A percentile compares a stretch with the other conserved stretches of the same genome.
phyloP scores from a whole-genome alignment of 306 rosid genomes.

The Mucuna pruriens region DNA sequence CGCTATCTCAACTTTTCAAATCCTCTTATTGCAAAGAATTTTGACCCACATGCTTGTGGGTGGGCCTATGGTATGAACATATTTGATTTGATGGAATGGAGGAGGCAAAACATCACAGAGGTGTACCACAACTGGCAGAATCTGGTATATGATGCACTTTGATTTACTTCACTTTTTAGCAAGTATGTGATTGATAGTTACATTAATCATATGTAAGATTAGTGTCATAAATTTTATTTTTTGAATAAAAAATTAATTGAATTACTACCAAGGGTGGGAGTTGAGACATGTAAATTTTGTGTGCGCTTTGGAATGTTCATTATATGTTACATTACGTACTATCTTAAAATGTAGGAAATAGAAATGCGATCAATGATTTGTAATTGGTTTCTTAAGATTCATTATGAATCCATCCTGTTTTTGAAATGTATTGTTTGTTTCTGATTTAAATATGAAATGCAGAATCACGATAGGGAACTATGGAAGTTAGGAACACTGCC shows the following conservation, averaged over 20 bases:
- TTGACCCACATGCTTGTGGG: slow-evolving; percentile 95
- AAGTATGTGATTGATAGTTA: neutral
- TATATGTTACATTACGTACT: neutral
- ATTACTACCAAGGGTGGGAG: neutral
- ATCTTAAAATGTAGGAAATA: neutral
- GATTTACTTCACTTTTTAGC: neutral
- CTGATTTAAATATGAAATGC: slow-evolving; percentile 24
- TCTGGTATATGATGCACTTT: slow-evolving; percentile 62
- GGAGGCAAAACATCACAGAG: slow-evolving; percentile 90
- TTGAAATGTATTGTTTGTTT: slow-evolving; percentile 9
- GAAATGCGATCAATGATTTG: neutral
- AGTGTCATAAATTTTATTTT: neutral
- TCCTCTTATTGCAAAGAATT: slow-evolving; percentile 87
- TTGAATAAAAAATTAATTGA: neutral
- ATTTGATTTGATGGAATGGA: slow-evolving; percentile 93
- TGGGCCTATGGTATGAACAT: slow-evolving; percentile 99
- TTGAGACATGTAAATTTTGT: neutral
- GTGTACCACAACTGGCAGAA: slow-evolving; percentile 96
- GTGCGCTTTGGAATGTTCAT: neutral
- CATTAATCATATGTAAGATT: neutral
- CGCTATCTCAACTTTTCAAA: slow-evolving; percentile 95
- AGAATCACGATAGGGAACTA: slow-evolving; percentile 90
- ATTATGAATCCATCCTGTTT: neutral
- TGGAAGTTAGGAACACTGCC: slow-evolving; percentile 99
- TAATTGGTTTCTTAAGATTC: neutral